These are phyloP conservation scores for Adansonia digitata DNA, from an alignment of 345 rosid genomes.

Conservation along the genomic window DNA sequence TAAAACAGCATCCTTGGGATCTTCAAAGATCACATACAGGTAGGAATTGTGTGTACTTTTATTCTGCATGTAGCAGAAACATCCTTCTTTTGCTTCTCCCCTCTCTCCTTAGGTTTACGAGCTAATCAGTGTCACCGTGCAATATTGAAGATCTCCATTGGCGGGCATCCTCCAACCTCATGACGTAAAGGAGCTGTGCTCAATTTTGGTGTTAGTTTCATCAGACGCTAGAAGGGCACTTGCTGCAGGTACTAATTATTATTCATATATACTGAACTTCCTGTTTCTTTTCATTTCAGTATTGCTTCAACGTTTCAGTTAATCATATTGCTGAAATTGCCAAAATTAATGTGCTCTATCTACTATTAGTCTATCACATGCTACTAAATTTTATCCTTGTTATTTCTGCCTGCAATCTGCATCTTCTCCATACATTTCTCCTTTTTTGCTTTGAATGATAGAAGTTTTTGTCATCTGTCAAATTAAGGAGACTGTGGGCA, in stretches of 20 bases:
- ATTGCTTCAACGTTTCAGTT: neutral
- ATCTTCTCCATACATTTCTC: neutral
- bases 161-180: conserved; percentile 46
- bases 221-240: conserved; percentile 35
- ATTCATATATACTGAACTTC: neutral
- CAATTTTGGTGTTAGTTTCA: conserved; percentile 49
- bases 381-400: neutral
- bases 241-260: conserved; percentile 41
- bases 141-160: conserved; percentile 51
- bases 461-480: neutral
- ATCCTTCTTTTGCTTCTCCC: neutral
- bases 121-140: conserved; percentile 23
- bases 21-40: conserved; percentile 47
- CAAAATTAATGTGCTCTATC: neutral
- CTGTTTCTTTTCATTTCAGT: conserved; percentile 14
- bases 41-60: conserved; percentile 12
- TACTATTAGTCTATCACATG: neutral
- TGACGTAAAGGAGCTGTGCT: conserved; percentile 53
- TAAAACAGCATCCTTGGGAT: conserved; percentile 29
- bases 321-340: neutral
- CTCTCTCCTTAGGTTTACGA: neutral
- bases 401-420: neutral
- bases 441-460: neutral
- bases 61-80: conserved; percentile 3
- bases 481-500: neutral